Percentiles rank a stretch among this genome's conserved stretches.
These are phyloP conservation scores for Arxiozyma telluris DNA, from an alignment of 1,139 yeast species.

Conservation along the genomic window DNA sequence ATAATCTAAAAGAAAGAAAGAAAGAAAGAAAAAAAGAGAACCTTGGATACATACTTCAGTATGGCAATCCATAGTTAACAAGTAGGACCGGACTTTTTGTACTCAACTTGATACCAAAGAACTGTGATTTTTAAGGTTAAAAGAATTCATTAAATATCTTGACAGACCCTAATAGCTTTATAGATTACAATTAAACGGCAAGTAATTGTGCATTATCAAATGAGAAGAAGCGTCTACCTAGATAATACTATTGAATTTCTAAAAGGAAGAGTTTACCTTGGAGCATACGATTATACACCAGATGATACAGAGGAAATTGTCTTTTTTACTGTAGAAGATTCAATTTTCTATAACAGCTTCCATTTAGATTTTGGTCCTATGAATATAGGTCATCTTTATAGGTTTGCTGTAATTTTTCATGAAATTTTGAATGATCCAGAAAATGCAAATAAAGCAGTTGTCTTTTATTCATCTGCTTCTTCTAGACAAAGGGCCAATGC, in stretches of 20 bases:
- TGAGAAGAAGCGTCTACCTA: conserved; percentile 27
- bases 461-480: conserved; percentile 75
- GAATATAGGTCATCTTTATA: conserved; percentile 83
- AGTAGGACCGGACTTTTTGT: neutral
- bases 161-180: too few species aligned
- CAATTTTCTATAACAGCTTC: conserved; percentile 83
- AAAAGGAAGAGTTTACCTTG: conserved; percentile 75
- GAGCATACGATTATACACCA: conserved; percentile 78
- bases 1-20: neutral
- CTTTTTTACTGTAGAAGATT: conserved; percentile 86
- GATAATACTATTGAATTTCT: conserved; percentile 32
- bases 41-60: neutral
- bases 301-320: conserved; percentile 66
- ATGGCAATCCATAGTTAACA: neutral
- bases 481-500: conserved; percentile 85
- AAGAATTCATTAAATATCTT: too few species aligned
- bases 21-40: neutral
- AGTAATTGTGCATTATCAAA: conserved; percentile 8
- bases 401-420: conserved; percentile 91
- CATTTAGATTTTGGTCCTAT: conserved; percentile 95
- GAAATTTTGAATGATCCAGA: conserved; percentile 79
- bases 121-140: too few species aligned
- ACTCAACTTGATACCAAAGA: neutral
- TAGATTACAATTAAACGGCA: too few species aligned
- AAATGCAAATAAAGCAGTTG: conserved; percentile 82